Percentiles rank a stretch among this genome's conserved stretches.
phyloP scores from a whole-genome alignment of 2,329 filamentous ascomycete species.

The Microsporum audouinii region DNA sequence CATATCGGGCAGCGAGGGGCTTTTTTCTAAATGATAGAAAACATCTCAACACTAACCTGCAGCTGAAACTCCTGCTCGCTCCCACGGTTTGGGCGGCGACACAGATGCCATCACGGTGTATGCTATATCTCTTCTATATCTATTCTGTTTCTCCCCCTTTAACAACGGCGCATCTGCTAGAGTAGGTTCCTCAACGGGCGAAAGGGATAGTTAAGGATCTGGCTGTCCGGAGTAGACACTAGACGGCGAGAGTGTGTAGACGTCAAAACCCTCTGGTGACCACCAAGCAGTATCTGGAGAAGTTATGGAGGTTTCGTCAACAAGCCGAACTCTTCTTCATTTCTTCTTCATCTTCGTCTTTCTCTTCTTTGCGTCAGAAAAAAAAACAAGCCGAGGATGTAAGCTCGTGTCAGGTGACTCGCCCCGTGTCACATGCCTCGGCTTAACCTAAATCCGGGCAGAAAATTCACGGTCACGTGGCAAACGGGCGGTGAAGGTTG shows the following conservation, averaged over 20 bases:
- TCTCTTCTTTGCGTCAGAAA: background rate
- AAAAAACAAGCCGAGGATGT: background rate
- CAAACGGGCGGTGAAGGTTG: background rate
- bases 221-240: background rate
- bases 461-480: background rate
- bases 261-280: background rate
- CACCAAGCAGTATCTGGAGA: background rate
- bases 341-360: background rate
- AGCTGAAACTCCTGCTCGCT: constrained; percentile 54
- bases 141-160: background rate
- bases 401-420: background rate
- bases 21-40: background rate
- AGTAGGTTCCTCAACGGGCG: background rate
- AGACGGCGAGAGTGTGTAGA: background rate
- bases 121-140: background rate
- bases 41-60: constrained; percentile 37
- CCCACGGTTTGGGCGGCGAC: constrained; percentile 97
- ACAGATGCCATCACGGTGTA: constrained; percentile 42
- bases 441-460: background rate
- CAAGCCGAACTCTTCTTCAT: background rate
- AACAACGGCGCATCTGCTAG: background rate
- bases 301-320: background rate
- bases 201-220: background rate
- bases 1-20: background rate
- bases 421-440: background rate